Evolutionary conservation across 2,329 filamentous ascomycete species (phyloP).

Genomic region (Fusarium graminum): DNA sequence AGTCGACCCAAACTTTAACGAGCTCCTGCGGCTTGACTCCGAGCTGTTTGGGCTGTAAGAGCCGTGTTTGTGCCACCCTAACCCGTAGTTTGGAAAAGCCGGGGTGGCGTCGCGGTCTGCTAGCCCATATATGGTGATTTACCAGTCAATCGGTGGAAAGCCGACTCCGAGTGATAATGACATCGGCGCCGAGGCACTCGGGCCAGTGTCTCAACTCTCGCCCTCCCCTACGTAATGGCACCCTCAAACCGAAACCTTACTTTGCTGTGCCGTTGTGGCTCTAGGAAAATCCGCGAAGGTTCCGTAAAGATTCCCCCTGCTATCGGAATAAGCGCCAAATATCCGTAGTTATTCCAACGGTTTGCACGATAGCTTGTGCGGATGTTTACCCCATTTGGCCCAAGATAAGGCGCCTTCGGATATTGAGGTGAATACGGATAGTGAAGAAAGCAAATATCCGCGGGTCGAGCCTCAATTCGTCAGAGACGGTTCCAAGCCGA

Average conservation of each 20-base stretch:
- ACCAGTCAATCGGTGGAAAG: not conserved
- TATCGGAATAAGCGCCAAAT: slow-evolving; percentile 1
- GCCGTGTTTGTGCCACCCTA: slow-evolving; percentile 9
- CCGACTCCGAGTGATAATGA: not conserved
- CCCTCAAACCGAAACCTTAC: not conserved
- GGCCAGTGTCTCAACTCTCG: not conserved
- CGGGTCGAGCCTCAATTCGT: slow-evolving; percentile 13
- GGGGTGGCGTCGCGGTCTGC: slow-evolving; percentile 20
- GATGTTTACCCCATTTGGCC: slow-evolving; percentile 1
- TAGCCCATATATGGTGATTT: slow-evolving; percentile 15
- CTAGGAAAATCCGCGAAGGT: not conserved
- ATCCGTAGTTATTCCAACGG: slow-evolving; percentile 4
- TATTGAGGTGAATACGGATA: too few relatives aligned
- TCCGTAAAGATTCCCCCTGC: not conserved
- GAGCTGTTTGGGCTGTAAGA: not conserved
- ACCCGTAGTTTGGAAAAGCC: slow-evolving; percentile 11
- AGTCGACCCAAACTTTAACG: slow-evolving; percentile 15
- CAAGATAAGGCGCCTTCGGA: not conserved
- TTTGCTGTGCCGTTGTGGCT: not conserved
- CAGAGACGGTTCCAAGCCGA: not conserved
- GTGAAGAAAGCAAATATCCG: slow-evolving; percentile 4
- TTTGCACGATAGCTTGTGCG: slow-evolving; percentile 1
- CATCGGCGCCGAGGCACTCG: not conserved
- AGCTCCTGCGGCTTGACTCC: not conserved
- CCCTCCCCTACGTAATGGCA: slow-evolving; percentile 4